Percentiles rank a stretch among this genome's conserved stretches.
Conservation (phyloP, 176 grass and related monocot species). For the Oryza meridionalis region DNA sequence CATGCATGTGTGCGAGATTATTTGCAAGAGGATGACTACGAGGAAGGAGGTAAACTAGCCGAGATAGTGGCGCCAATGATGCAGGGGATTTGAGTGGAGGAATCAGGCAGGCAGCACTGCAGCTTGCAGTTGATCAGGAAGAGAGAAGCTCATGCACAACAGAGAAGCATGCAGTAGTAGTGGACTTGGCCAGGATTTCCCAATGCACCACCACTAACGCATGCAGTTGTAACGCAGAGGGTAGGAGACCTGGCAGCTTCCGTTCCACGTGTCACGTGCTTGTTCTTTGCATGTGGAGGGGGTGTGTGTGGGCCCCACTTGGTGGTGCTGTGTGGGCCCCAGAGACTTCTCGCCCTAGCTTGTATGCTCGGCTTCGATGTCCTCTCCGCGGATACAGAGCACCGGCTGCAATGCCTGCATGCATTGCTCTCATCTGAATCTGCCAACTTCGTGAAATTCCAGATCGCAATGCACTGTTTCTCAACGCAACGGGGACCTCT, state of each 20-base stretch:
- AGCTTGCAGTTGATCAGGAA: neutral
- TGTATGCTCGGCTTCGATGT: neutral
- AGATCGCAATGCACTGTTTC: too few species aligned
- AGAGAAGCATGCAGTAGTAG: neutral
- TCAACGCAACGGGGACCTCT: too few species aligned
- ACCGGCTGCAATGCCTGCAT: too few species aligned
- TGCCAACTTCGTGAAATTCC: too few species aligned
- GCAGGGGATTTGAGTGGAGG: neutral
- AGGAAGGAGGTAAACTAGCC: too few species aligned
- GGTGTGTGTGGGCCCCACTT: neutral
- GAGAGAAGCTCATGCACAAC: neutral
- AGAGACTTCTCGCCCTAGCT: too few species aligned
- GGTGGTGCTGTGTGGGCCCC: slow-evolving; percentile 16
- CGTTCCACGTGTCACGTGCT: neutral
- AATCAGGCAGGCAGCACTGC: neutral
- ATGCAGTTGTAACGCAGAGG: neutral
- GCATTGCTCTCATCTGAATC: too few species aligned
- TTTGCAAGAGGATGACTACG: neutral
- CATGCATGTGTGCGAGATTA: neutral
- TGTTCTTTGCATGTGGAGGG: neutral
- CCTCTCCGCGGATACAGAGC: neutral
- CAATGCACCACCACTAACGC: neutral
- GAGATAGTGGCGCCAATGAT: slow-evolving; percentile 9
- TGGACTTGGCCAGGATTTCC: neutral
- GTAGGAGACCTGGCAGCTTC: neutral